Conservation (phyloP, 306 rosid species). For the Sechiopsis laciniata region DNA sequence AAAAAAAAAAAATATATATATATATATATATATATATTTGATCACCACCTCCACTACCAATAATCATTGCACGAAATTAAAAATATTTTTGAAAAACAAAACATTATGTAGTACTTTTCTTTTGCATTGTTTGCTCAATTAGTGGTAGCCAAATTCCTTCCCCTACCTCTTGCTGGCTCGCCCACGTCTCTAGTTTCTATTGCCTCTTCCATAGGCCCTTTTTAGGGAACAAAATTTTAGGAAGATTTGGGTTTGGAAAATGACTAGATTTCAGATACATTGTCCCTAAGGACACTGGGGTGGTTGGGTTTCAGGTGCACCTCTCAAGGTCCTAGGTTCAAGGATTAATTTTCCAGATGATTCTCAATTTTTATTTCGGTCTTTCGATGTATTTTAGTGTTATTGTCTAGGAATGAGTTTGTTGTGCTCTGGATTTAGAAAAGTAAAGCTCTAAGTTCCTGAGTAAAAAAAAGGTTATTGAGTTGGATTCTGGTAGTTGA, state of each 20-base stretch:
- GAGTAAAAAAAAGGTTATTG: background rate
- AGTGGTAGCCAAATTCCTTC: slow-evolving; percentile 38
- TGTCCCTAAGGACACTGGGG: no score
- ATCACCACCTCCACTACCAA: slow-evolving; percentile 38
- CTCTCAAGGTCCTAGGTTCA: no score
- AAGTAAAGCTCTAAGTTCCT: no score
- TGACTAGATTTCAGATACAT: background rate
- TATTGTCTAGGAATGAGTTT: no score
- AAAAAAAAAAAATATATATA: no score
- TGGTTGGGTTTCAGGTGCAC: no score
- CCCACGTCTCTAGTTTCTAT: background rate
- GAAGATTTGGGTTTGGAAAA: background rate
- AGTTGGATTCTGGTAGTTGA: background rate
- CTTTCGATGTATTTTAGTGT: no score
- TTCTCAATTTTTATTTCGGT: no score
- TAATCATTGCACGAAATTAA: slow-evolving; percentile 64
- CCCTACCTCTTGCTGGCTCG: background rate
- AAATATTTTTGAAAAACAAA: slow-evolving; percentile 30
- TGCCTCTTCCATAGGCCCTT: background rate
- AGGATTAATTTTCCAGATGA: no score
- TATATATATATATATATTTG: background rate
- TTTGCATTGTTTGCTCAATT: slow-evolving; percentile 22
- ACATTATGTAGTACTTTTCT: slow-evolving; percentile 21
- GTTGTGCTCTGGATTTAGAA: no score
- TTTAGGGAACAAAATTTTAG: background rate